phyloP scores from a whole-genome alignment of 1,284 basidiomycete species.

The Puccinia coronata region DNA sequence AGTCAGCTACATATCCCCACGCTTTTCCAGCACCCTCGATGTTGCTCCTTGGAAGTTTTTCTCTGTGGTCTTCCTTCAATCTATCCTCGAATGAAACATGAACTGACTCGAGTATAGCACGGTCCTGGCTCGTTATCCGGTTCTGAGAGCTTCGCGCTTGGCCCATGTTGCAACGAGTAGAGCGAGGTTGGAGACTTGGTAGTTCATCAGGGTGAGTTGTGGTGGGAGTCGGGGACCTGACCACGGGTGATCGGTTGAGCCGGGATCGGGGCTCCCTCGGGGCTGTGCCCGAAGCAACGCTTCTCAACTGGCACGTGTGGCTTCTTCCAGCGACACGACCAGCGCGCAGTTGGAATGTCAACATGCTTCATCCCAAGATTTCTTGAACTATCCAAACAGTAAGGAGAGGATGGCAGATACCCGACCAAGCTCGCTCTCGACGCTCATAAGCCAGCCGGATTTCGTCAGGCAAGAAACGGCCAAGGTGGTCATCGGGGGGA shows the following conservation, averaged over 20 bases:
- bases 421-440: not conserved
- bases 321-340: no score
- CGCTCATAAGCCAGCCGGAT: not conserved
- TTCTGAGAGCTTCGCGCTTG: conserved; percentile 6
- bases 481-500: conserved; percentile 25
- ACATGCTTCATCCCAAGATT: no score
- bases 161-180: not conserved
- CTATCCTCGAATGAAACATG: not conserved
- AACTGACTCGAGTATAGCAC: conserved; percentile 82
- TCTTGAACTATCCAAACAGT: no score
- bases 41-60: no score
- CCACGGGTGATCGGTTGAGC: no score
- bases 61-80: not conserved
- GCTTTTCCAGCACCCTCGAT: not conserved
- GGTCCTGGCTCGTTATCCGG: conserved; percentile 82
- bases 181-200: not conserved
- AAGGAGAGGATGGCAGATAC: not conserved
- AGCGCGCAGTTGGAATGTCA: no score
- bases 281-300: no score
- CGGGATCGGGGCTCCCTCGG: no score
- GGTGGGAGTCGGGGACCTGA: no score
- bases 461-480: conserved; percentile 12
- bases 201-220: no score
- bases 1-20: not conserved
- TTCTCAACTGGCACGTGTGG: no score